Evolutionary conservation across 2,329 filamentous ascomycete species (phyloP), one percentile per base, ranked within the genome.

Genomic region (Cadophora luteo-olivacea): DNA sequence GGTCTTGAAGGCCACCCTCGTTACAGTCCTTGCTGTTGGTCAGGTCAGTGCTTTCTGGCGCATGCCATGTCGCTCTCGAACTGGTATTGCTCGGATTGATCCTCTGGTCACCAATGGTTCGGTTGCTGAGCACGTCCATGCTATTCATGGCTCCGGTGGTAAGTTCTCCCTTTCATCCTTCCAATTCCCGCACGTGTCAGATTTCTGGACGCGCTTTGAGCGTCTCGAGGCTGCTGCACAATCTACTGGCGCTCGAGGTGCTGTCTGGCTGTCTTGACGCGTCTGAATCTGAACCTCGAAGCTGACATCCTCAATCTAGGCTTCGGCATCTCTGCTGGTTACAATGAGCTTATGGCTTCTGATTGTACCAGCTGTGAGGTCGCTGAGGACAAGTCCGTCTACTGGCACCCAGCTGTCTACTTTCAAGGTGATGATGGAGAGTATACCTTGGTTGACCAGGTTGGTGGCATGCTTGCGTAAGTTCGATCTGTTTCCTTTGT

Each of bases 381-480:
- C 66, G 82, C 83, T 33, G 80, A 86, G 70, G 89, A 92, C 77
- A 80, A 86, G 67, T 90, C 86, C 66, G 90, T 87, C 75, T 92
- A 92, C 80, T 92, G 90, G 90, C 87, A 86, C 19, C 89, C 90
- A 0, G 82, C 83, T 69, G 79, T 92, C 0, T 88, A 86, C 75
- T 78, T 77, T 64, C 67, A 74, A 83, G 62, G 69, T 32, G 62
- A 70, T 8, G 73, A 73, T 52, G 74, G 75, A 85, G 0, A 83
- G 81, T 75, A 81, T 71, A 86, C 92, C 74, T 79, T 92, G 67
- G 92, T 97, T 57, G 80, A 85, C 0, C 89, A 96, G 78, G 86
- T 91, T 62, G 93, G 93, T 70, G 93, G 94, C 71, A 93, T 97
- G 87, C 88, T 97, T 77, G 91, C 91, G 89, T 95, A 86, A 84